phyloP scores from a whole-genome alignment of 495 filamentous ascomycete genomes.

The Chaetomium tenue region DNA sequence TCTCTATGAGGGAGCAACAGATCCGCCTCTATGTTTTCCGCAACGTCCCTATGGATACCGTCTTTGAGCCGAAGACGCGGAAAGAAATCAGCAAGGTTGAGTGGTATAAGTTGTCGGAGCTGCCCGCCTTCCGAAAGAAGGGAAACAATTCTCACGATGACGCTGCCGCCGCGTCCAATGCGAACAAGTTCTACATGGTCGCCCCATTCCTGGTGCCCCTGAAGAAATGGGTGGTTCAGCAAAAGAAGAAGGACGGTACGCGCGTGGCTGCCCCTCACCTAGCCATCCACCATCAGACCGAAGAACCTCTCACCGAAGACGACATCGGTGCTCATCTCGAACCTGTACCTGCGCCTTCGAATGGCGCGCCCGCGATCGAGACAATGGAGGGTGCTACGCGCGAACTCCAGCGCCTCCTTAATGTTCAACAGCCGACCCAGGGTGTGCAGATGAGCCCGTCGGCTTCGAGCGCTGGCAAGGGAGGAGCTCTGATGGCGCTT shows the following conservation, averaged over 20 bases:
- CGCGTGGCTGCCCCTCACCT: slow-evolving; percentile 32
- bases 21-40: slow-evolving; percentile 88
- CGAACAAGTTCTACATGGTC: slow-evolving; percentile 96
- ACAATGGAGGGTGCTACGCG: slow-evolving; percentile 57
- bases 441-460: slow-evolving; percentile 39
- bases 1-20: slow-evolving; percentile 88
- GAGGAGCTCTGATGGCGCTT: slow-evolving; percentile 36
- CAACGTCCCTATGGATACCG: slow-evolving; percentile 76
- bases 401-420: slow-evolving; percentile 63
- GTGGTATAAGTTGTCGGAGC: slow-evolving; percentile 86
- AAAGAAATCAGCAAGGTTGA: slow-evolving; percentile 96
- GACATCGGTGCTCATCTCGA: slow-evolving; percentile 39
- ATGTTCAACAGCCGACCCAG: slow-evolving; percentile 54
- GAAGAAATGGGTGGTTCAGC: slow-evolving; percentile 85
- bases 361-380: slow-evolving; percentile 34
- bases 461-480: slow-evolving; percentile 33
- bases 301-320: slow-evolving; percentile 45
- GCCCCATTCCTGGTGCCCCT: slow-evolving; percentile 83
- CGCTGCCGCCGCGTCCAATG: slow-evolving; percentile 56
- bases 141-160: slow-evolving; percentile 49
- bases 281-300: slow-evolving; percentile 31
- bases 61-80: slow-evolving; percentile 83
- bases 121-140: slow-evolving; percentile 75
- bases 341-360: slow-evolving; percentile 19
- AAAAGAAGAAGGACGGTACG: slow-evolving; percentile 64